Evolutionary conservation across 139 green algal genomes (phyloP).

Genomic region (Tetradesmus obliquus): DNA sequence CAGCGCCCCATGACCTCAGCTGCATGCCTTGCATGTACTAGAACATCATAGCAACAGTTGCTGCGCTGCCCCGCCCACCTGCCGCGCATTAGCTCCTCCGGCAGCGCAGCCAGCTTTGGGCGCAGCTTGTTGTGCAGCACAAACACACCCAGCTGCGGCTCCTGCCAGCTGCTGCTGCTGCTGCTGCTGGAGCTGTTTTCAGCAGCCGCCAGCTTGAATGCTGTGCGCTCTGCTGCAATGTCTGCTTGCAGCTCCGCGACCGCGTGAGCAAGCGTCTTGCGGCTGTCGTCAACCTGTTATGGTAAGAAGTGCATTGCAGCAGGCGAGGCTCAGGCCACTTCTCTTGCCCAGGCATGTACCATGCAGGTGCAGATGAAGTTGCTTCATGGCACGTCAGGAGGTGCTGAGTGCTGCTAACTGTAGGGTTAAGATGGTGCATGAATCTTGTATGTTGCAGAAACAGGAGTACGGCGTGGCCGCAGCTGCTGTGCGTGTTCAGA

Average conservation of each 20-base stretch:
- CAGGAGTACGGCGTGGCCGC: too few relatives aligned
- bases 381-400: too few relatives aligned
- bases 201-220: neutral
- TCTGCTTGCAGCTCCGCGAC: slow-evolving; percentile 17
- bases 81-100: neutral
- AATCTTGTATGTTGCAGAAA: too few relatives aligned
- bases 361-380: too few relatives aligned
- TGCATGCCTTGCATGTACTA: neutral
- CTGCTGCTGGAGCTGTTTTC: neutral
- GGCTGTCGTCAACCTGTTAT: slow-evolving; percentile 27
- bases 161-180: neutral
- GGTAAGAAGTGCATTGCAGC: neutral
- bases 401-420: too few relatives aligned
- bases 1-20: too few relatives aligned
- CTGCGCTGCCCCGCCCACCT: neutral
- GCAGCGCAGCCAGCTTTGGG: slow-evolving; percentile 7
- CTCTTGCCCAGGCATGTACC: too few relatives aligned
- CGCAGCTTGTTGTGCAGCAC: slow-evolving; percentile 39
- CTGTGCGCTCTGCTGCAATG: neutral
- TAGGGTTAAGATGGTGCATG: too few relatives aligned
- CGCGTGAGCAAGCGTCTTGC: slow-evolving; percentile 22
- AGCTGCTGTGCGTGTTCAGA: too few relatives aligned
- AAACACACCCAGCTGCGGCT: slow-evolving; percentile 19
- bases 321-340: neutral
- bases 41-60: too few relatives aligned